These are phyloP conservation scores for Epichloe festucae DNA, from an alignment of 2,329 filamentous ascomycete genomes.

Conservation along the genomic window DNA sequence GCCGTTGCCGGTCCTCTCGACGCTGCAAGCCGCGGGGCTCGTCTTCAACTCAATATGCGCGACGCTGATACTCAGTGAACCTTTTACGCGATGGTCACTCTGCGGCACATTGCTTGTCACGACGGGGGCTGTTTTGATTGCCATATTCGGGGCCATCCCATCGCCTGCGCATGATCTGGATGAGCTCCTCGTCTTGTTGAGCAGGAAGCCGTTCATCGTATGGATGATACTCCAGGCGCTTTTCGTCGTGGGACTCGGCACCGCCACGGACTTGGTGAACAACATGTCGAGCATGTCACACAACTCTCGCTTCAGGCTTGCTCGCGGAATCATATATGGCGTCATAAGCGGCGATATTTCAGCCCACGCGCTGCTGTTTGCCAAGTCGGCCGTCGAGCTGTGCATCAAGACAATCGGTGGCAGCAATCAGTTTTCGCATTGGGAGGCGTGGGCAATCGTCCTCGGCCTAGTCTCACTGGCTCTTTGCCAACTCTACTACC, in stretches of 20 bases:
- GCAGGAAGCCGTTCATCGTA: conserved; percentile 60
- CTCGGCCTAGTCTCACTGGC: conserved; percentile 69
- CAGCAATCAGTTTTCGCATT: conserved; percentile 86
- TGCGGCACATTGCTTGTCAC: conserved; percentile 82
- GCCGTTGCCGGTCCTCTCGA: conserved; percentile 85
- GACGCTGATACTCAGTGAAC: conserved; percentile 80
- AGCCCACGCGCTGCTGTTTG: conserved; percentile 82
- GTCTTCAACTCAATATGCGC: conserved; percentile 99
- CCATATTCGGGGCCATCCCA: conserved; percentile 83
- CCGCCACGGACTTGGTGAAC: conserved; percentile 45
- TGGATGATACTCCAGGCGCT: conserved; percentile 80
- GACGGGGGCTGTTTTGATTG: conserved; percentile 78
- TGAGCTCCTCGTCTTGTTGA: conserved; percentile 67
- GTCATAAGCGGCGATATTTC: conserved; percentile 86
- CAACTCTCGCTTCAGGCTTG: conserved; percentile 56
- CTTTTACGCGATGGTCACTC: conserved; percentile 88
- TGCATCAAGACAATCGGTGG: conserved; percentile 76
- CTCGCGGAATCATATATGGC: conserved; percentile 77
- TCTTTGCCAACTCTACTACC: conserved; percentile 84
- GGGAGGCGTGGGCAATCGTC: conserved; percentile 89
- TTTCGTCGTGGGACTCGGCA: conserved; percentile 55
- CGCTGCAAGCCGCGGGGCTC: conserved; percentile 84
- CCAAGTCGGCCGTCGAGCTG: conserved; percentile 92
- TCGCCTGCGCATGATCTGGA: conserved; percentile 80
- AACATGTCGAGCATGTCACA: conserved; percentile 39